These are phyloP conservation scores for Salix arbutifolia DNA, from an alignment of 345 rosid genomes.

Conservation along the genomic window DNA sequence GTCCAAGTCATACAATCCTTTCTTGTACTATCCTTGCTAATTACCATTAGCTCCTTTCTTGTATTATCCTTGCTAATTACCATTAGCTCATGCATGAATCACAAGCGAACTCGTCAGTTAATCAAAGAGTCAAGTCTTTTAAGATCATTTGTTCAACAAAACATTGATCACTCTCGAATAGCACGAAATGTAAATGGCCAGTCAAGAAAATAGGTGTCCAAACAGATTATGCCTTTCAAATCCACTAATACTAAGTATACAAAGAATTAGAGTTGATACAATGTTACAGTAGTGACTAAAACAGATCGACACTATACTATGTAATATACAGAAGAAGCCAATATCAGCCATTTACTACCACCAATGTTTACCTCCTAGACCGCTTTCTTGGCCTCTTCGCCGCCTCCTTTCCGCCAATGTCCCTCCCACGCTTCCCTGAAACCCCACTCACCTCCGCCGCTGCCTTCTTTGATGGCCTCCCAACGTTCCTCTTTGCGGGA, in stretches of 20 bases:
- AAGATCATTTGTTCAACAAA: background rate
- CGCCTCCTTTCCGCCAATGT: conserved; percentile 28
- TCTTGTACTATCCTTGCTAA: no score
- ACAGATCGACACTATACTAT: background rate
- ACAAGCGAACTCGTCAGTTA: background rate
- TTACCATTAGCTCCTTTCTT: no score
- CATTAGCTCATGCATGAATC: background rate
- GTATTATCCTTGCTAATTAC: background rate
- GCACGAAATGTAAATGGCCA: background rate
- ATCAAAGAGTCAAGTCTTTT: background rate
- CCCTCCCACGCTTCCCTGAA: conserved; percentile 54
- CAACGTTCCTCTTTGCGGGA: conserved; percentile 34
- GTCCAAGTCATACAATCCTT: no score
- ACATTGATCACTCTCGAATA: background rate
- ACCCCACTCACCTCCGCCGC: conserved; percentile 17
- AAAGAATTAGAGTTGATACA: background rate
- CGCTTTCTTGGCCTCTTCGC: conserved; percentile 52
- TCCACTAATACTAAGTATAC: background rate
- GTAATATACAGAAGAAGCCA: conserved; percentile 4
- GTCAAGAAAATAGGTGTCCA: background rate
- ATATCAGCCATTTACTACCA: background rate
- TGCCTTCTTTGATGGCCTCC: conserved; percentile 51
- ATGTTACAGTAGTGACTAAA: background rate
- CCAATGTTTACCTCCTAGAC: conserved; percentile 30
- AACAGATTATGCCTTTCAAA: background rate